Evolutionary conservation across 352 stramenopile species (phyloP), one percentile per base, ranked within the genome.

Genomic region (Globisporangium radiosum): DNA sequence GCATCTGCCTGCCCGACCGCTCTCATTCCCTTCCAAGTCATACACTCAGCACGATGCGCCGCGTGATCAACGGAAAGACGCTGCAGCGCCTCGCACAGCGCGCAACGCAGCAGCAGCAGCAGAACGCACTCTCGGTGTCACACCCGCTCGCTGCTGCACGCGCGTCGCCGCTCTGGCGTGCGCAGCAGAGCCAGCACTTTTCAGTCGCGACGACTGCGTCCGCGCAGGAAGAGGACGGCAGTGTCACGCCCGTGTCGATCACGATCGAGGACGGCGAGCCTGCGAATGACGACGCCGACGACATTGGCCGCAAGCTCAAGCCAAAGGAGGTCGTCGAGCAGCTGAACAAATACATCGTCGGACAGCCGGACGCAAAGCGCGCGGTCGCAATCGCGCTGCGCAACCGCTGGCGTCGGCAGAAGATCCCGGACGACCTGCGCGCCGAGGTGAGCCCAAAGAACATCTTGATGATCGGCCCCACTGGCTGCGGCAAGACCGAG

Each of bases 401-500:
- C 69, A 99, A 99, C 73, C 87, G 97, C 59, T 99, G 97, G 97
- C 89, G 97, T 53, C 90, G 97, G 11, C 86, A 95, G 59, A 97
- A 98, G 66, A 88, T 99, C 44, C 76, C 87, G 19, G 88, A 98
- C 38, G 92, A 98, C 13, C 68, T 97, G 57, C 86, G 83, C 7
- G 66, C 80, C 3, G 89, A 97, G 58, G 85, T 98, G 56, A 98
- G 97, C 11, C 97, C 97, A n/a, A 98, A 99, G 71, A 99, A 99
- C 75, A 99, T 99, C 39, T 70, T 99, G 40, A 99, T 99, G 96
- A 99, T 99, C 61, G 97, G 97, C 5, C 97, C 97, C 4, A 99
- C 97, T 5, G 97, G 97, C 42, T 99, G 94, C 59, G 97, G 97
- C 52, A 98, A 98, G 76, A 99, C 97, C 8, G 97, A 99, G 84